Base-by-base conservation (phyloP, 768 basidiomycete species). In the Dioszegia crocea region DNA sequence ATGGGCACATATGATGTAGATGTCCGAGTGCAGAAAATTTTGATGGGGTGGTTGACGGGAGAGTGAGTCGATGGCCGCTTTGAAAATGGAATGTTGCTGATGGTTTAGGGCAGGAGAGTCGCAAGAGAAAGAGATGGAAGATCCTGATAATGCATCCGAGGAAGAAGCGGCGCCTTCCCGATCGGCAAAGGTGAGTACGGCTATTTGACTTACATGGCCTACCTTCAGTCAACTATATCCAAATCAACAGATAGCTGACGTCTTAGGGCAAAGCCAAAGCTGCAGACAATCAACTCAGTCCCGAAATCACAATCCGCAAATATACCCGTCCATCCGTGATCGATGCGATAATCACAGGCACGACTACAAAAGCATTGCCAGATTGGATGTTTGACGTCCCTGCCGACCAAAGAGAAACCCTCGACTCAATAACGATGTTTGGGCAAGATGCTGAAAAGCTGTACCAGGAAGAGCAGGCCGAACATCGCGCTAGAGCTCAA, bases 41-140 rank as follows among this genome's bases (percentile, higher is more conserved):
- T 71, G 41, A 58, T 62, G 53, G 68, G 65, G 47, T 71, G 70
- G 70, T 71, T 59, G 62, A 52, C 59, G 43, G 70, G 70, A 24
- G 67, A 71, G 67, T 71, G 41, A 56, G 70, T 62, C 21, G 23
- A n/a, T n/a, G n/a, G 21, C 40, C 33, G 8, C 16, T 17, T 39
- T 12, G 16, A 8, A 24, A 11, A 4, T 30, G 39, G 36, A 27
- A 4, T 40, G 6, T 6, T 9, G 51, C 38, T 53, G 36, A 53
- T 36, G 23, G 3, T 9, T 2, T 27, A 53, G 51, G 38, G 14
- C 47, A 14, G 27, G 30, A 8, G 29, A 48, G 47, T 29, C 26
- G 12, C 38, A 6, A 5, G 36, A 53, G 51, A 27, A 26, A 27
- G 1, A 23, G 24, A 26, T 11, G 33, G 36, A 12, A n/a, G 21